Evolutionary conservation across 768 basidiomycete species (phyloP), one percentile per base, ranked within the genome.

Genomic region (Pleurotus tuber-regium): DNA sequence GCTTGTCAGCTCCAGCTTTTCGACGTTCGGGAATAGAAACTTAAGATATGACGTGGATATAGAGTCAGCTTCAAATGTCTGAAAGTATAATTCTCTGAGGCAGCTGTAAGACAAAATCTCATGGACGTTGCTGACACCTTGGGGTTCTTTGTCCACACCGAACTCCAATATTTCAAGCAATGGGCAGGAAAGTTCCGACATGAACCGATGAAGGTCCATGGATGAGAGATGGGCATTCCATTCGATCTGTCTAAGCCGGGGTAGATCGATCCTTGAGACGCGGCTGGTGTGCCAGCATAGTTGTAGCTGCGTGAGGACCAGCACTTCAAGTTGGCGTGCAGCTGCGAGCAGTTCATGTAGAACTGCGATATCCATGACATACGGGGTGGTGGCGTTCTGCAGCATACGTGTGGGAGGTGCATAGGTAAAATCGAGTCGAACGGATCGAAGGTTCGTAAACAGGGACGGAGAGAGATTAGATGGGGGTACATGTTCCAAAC

Each of bases 171-270:
- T 36, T 19, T 36, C 35, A 14, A 36, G 35, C n/a, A 19, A 36
- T 19, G 35, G 35, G 11, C n/a, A 14, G 35, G n/a, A 19, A 19
- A 36, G n/a, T n/a, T n/a, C n/a, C 7, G n/a, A 19, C n/a, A 36
- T n/a, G 4, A 36, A 14, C 19, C 19, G 63, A 44, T 72, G 69
- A 39, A 79, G 57, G 43, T 76, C 77, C 30, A 59, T 63, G 41
- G 30, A 47, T 30, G 70, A 61, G 44, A 65, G 71, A n/a, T 76
- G 75, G 53, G 68, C 75, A 39, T 69, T 75, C 77, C 78, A 80
- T 26, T 76, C 73, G 40, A 82, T 59, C n/a, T 56, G 62, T 46
- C 67, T 75, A 51, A 82, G 60, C 57, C 46, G 44, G 53, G 26
- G 51, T 40, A 21, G 35, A 19, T 23, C 21, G 18, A 51, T 18